Evolutionary conservation across 1,139 yeast genomes (phyloP).

Genomic region (Wickerhamomyces sp.): DNA sequence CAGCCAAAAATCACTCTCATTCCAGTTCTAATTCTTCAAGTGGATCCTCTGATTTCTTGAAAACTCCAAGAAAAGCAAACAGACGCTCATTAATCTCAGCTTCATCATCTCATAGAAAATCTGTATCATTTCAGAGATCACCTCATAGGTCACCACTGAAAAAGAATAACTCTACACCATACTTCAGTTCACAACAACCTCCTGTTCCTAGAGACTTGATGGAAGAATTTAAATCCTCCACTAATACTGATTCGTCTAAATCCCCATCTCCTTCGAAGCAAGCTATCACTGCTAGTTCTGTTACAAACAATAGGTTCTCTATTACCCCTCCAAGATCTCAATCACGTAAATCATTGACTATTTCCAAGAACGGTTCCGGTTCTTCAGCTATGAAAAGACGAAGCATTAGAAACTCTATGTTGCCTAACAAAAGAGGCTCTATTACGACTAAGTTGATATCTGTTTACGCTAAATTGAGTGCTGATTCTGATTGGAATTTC

Average conservation of each 20-base stretch:
- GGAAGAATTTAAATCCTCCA: slow-evolving; percentile 20
- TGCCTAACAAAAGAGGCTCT: slow-evolving; percentile 56
- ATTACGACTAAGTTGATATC: slow-evolving; percentile 65
- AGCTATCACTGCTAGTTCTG: slow-evolving; percentile 21
- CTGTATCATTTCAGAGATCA: slow-evolving; percentile 46
- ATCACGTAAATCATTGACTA: slow-evolving; percentile 13
- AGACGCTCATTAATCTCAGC: slow-evolving; percentile 51
- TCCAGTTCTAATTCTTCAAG: slow-evolving; percentile 3
- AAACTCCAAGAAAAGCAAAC: slow-evolving; percentile 38
- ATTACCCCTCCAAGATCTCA: slow-evolving; percentile 16
- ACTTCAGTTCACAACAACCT: slow-evolving; percentile 24
- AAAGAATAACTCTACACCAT: slow-evolving; percentile 15
- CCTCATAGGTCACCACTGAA: slow-evolving; percentile 26
- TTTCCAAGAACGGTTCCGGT: slow-evolving; percentile 6
- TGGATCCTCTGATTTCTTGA: slow-evolving; percentile 3
- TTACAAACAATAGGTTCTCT: slow-evolving; percentile 3
- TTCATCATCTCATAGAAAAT: slow-evolving; percentile 49
- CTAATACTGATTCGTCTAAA: slow-evolving; percentile 1
- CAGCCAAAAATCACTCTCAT: slow-evolving; percentile 4
- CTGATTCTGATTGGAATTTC: slow-evolving; percentile 63
- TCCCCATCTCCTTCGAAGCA: slow-evolving; percentile 16
- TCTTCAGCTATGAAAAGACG: slow-evolving; percentile 18
- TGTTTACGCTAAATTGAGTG: slow-evolving; percentile 63
- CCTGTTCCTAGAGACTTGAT: slow-evolving; percentile 28
- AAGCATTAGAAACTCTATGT: slow-evolving; percentile 30